Evolutionary conservation across 176 grass and related monocot genomes (phyloP).

Genomic region (Aegilops speltoides): DNA sequence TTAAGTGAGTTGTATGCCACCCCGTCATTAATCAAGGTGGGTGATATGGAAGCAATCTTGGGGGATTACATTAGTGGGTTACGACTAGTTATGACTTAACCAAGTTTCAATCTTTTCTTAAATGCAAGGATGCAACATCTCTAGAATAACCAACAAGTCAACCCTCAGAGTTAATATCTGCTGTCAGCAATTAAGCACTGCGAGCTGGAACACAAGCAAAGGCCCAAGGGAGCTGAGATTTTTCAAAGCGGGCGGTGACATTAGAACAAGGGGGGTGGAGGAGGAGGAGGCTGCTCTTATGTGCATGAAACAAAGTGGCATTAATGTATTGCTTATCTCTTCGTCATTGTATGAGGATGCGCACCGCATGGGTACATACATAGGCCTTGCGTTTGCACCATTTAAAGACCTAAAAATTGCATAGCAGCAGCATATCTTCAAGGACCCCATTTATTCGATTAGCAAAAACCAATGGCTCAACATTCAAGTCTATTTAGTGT

Average conservation of each 20-base stretch:
- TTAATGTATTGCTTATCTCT: conserved; percentile 63
- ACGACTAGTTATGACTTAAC: conserved; percentile 25
- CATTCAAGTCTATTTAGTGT: conserved; percentile 58
- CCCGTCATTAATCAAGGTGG: conserved; percentile 49
- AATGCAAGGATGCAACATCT: conserved; percentile 37
- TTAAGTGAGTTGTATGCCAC: conserved; percentile 62
- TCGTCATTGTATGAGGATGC: conserved; percentile 54
- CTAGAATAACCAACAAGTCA: conserved; percentile 55
- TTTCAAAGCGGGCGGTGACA: conserved; percentile 38
- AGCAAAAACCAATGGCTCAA: conserved; percentile 39
- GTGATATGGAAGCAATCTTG: conserved; percentile 45
- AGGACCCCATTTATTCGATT: conserved; percentile 20
- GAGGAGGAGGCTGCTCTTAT: conserved; percentile 32
- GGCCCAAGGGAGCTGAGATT: conserved; percentile 37
- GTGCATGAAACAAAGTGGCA: conserved; percentile 67
- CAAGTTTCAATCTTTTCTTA: conserved; percentile 30
- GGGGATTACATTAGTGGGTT: conserved; percentile 43
- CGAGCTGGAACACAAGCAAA: conserved; percentile 49
- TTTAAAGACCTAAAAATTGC: conserved; percentile 58
- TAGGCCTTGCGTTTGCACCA: conserved; percentile 36
- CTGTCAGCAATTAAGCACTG: conserved; percentile 59
- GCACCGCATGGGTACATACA: conserved; percentile 33
- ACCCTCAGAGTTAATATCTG: conserved; percentile 62
- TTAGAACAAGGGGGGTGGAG: background rate
- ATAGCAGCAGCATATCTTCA: conserved; percentile 35